Percentiles rank a stretch among this genome's conserved stretches.
Conservation (phyloP, 2,329 filamentous ascomycete species). For the Akanthomyces muscarius region DNA sequence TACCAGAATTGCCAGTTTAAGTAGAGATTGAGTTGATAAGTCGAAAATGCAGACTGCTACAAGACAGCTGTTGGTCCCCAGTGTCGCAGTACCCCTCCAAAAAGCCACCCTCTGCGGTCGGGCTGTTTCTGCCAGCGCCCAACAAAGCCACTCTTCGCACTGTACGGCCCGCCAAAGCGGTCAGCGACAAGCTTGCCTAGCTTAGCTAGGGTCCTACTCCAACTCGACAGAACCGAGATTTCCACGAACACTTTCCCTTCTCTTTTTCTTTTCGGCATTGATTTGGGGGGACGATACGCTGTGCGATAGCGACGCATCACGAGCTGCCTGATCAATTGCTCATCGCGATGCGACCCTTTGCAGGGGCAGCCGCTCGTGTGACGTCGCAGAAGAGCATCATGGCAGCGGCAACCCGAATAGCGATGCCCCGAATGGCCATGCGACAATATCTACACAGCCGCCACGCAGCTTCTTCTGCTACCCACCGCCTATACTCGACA, state of each 20-base stretch:
- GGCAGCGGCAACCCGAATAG: neutral
- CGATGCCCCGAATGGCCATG: neutral
- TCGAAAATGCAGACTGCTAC: no score
- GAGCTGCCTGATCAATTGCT: neutral
- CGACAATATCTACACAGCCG: neutral
- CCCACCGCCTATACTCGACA: constrained; percentile 2
- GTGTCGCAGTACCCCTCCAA: no score
- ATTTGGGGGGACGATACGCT: neutral
- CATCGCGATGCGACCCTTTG: constrained; percentile 2
- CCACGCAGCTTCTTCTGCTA: neutral
- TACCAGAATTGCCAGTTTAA: no score
- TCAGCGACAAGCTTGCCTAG: neutral
- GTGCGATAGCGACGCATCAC: neutral
- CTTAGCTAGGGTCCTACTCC: neutral
- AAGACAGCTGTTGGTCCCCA: no score
- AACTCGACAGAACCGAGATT: neutral
- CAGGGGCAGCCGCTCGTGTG: neutral
- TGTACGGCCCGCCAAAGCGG: constrained; percentile 5
- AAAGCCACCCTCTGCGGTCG: neutral
- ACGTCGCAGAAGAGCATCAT: constrained; percentile 1
- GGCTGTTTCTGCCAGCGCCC: neutral
- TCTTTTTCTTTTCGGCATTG: neutral
- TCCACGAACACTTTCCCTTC: neutral
- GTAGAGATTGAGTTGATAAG: no score
- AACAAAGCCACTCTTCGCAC: constrained; percentile 8